phyloP scores from a whole-genome alignment of 2,329 filamentous ascomycete genomes.

The Fusarium secorum region DNA sequence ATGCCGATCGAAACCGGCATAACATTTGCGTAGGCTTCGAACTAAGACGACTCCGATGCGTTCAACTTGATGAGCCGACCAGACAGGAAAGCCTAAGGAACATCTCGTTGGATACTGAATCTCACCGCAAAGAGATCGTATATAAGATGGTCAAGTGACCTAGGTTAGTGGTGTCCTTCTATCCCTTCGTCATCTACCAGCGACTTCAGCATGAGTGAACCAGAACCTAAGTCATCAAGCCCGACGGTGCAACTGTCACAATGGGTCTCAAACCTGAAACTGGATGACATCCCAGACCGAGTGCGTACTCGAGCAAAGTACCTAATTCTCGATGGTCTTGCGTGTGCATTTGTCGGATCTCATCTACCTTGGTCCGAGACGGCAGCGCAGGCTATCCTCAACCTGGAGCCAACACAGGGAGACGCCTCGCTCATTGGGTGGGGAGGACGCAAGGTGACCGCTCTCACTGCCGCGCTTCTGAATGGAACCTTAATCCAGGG shows the following conservation, averaged over 20 bases:
- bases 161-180: too few relatives aligned
- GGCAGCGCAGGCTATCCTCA: background rate
- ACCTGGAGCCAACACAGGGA: background rate
- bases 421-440: background rate
- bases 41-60: background rate
- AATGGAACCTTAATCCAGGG: slow-evolving; percentile 7
- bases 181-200: background rate
- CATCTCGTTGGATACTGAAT: background rate
- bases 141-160: background rate
- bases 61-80: background rate
- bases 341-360: background rate
- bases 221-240: background rate
- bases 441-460: background rate
- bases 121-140: background rate
- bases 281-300: background rate
- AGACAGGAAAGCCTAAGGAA: background rate
- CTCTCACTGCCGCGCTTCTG: background rate
- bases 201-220: background rate
- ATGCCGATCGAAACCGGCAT: background rate
- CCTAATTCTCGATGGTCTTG: background rate
- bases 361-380: background rate
- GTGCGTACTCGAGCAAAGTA: background rate
- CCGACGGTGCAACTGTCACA: background rate
- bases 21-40: background rate
- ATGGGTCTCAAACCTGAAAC: background rate